Conservation (phyloP, 306 rosid species). For the Comarum palustre region DNA sequence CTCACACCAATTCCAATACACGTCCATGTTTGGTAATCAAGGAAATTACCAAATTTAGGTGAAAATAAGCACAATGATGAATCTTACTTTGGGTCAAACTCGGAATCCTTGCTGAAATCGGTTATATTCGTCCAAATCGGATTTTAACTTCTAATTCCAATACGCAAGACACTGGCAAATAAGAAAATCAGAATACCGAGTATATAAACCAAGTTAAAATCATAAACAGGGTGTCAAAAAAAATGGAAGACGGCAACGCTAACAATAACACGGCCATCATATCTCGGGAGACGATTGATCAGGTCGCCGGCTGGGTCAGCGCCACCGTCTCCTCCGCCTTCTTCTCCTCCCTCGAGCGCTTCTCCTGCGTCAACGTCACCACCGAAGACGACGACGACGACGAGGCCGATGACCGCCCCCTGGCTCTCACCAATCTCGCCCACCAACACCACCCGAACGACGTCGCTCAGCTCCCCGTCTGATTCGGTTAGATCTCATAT, state of each 20-base stretch:
- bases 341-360: constrained; percentile 79
- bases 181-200: background rate
- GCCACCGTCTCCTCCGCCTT: constrained; percentile 73
- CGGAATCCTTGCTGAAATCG: background rate
- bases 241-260: constrained; percentile 26
- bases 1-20: too few species aligned
- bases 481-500: constrained; percentile 20
- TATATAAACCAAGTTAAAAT: background rate
- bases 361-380: constrained; percentile 75
- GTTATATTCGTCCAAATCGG: background rate
- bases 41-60: too few species aligned
- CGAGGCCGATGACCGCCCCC: constrained; percentile 19
- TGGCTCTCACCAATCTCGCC: constrained; percentile 13
- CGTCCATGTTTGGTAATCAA: too few species aligned
- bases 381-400: constrained; percentile 53
- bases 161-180: background rate
- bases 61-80: background rate
- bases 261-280: constrained; percentile 15
- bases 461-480: constrained; percentile 39
- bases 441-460: constrained; percentile 12
- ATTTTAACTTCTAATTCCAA: background rate
- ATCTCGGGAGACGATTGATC: constrained; percentile 59
- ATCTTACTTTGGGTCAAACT: background rate
- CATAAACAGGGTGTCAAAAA: background rate
- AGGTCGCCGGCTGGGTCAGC: constrained; percentile 58